phyloP scores from a whole-genome alignment of 73 alveolate species.

The Stentor coeruleus region DNA sequence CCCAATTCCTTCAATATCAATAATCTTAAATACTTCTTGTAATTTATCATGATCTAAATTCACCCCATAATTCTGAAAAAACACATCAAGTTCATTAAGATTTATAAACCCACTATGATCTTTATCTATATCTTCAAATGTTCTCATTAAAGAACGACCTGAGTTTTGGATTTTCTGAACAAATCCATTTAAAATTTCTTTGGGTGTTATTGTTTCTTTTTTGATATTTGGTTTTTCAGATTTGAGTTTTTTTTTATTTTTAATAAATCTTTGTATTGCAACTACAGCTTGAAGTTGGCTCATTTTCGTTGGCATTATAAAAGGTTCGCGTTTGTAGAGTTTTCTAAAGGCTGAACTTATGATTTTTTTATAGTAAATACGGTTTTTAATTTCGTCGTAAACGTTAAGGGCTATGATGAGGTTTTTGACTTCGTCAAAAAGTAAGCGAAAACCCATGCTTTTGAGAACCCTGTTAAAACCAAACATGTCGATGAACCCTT shows the following conservation, averaged over 20 bases:
- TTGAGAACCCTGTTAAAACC: not conserved
- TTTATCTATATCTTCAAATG: constrained; percentile 19
- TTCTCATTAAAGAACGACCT: not conserved
- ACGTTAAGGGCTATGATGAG: not conserved
- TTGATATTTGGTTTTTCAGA: not conserved
- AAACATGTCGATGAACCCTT: not conserved
- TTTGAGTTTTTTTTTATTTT: not conserved
- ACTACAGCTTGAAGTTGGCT: not conserved
- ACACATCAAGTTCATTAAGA: not conserved
- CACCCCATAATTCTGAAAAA: not conserved
- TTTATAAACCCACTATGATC: constrained; percentile 18
- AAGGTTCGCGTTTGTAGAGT: not conserved
- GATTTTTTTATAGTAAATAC: not conserved
- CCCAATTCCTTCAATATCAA: not conserved
- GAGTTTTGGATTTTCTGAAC: not conserved
- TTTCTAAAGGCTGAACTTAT: constrained; percentile 1
- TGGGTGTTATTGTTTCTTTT: constrained; percentile 1
- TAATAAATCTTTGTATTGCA: not conserved
- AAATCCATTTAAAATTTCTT: not conserved
- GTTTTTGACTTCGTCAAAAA: not conserved
- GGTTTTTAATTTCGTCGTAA: not conserved
- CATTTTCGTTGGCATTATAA: not conserved
- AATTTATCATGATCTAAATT: not conserved
- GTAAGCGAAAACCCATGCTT: constrained; percentile 5
- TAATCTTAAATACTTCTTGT: not conserved